Base-by-base conservation (phyloP, 345 rosid genomes). In the Lumnitzera littorea region DNA sequence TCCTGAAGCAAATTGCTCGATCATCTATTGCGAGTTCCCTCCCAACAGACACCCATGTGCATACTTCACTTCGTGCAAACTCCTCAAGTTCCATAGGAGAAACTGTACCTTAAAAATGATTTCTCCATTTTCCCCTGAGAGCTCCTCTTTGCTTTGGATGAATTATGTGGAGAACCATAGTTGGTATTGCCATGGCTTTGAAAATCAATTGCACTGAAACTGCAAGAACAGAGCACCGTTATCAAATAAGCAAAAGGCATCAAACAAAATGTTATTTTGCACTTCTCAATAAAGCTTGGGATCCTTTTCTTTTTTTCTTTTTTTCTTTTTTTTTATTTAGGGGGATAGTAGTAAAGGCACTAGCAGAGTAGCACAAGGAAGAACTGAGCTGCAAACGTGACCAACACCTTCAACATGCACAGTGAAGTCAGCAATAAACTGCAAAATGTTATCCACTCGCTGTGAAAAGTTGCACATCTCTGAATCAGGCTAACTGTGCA, bases 71-170 rank as follows among this genome's bases (percentile, higher is more conserved):
- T 36, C 43, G 7, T 36, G 7, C 43, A 36, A 36, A 36, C 9
- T 7, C 43, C 43, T 36, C 43, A 36, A 36, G 43, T 36, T 36
- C 43, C 10, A 36, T 36, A 4, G 43, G 7, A 12, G 50, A n/a
- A 61, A 64, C 41, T 77, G 58, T 69, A 95, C 99, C 99, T 84
- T 77, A 95, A 80, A 78, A 95, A 88, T 48, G 99, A 91, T 74
- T 95, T 95, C 82, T 91, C 99, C 85, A 91, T 73, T 84, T 95
- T 95, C 66, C 99, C 99, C 58, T 95, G 98, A 57, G 91, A 91
- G 68, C 99, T 95, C 80, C 90, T 86, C 73, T 73, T 73, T 52
- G 66, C 70, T 49, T 64, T 73, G 56, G 81, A 66, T 49, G 75
- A 73, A 55, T 85, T 76, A 51, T 69, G 53, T 23, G 91, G 96